Evolutionary conservation across 805 yeast genomes (phyloP).

Genomic region (Cyberlindnera maritima): DNA sequence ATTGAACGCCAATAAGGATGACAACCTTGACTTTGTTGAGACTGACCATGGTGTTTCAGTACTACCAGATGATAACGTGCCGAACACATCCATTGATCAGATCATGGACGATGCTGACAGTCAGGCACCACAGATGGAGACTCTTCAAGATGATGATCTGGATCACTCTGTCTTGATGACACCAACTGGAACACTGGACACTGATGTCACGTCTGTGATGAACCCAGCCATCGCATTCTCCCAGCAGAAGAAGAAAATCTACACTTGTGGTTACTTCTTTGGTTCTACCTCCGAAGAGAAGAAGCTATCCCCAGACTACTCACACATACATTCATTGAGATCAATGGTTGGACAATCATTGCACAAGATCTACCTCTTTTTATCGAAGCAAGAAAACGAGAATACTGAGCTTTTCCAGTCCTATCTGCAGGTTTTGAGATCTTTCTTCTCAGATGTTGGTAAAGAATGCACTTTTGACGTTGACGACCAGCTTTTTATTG

Average conservation of each 20-base stretch:
- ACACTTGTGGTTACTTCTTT: constrained; percentile 63
- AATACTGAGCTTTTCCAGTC: constrained; percentile 62
- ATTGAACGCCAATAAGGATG: constrained; percentile 31
- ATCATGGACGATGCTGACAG: constrained; percentile 21
- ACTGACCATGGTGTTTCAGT: not conserved
- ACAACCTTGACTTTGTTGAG: constrained; percentile 17
- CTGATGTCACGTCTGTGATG: constrained; percentile 41
- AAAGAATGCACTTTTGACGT: constrained; percentile 59
- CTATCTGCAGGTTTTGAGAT: constrained; percentile 59
- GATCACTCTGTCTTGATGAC: constrained; percentile 31
- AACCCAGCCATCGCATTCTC: constrained; percentile 50
- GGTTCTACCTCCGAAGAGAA: constrained; percentile 51
- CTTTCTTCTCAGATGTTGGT: constrained; percentile 83
- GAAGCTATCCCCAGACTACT: constrained; percentile 40
- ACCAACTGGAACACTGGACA: constrained; percentile 30
- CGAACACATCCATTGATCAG: constrained; percentile 2
- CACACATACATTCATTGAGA: constrained; percentile 58
- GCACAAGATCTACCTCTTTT: constrained; percentile 51
- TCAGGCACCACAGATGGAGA: not conserved
- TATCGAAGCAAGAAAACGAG: constrained; percentile 52
- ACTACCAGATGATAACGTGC: constrained; percentile 11
- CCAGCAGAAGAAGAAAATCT: constrained; percentile 60
- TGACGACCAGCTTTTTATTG: constrained; percentile 51
- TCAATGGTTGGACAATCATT: constrained; percentile 58
- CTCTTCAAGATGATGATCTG: not conserved